phyloP scores from a whole-genome alignment of 805 yeast species.

The Spathaspora girioi region DNA sequence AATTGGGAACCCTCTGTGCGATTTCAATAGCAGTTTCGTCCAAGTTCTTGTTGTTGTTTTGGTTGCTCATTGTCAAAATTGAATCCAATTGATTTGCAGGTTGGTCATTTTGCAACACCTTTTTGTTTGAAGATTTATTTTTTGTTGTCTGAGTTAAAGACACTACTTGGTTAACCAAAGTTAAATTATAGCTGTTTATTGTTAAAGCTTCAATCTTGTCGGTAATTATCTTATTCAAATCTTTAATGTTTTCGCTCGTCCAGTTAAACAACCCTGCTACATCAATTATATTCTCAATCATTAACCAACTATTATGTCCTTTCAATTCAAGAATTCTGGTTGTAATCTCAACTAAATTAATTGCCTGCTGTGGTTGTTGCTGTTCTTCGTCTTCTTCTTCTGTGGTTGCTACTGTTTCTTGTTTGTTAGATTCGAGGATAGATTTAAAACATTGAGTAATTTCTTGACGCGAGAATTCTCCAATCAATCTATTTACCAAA shows the following conservation, averaged over 20 bases:
- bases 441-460: constrained; percentile 49
- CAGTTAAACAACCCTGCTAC: constrained; percentile 71
- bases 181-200: constrained; percentile 41
- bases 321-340: constrained; percentile 35
- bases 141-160: constrained; percentile 11
- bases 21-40: constrained; percentile 27
- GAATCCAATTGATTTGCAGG: constrained; percentile 23
- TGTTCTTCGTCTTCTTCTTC: background rate
- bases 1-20: constrained; percentile 47
- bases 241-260: constrained; percentile 47
- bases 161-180: constrained; percentile 43
- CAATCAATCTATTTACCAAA: constrained; percentile 59
- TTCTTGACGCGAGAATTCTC: constrained; percentile 58
- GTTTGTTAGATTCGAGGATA: constrained; percentile 25
- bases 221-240: constrained; percentile 43
- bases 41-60: constrained; percentile 21
- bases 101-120: constrained; percentile 11
- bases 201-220: constrained; percentile 44
- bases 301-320: constrained; percentile 53
- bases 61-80: constrained; percentile 28
- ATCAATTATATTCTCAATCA: constrained; percentile 65
- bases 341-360: constrained; percentile 36
- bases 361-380: background rate
- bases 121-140: constrained; percentile 22
- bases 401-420: background rate